Evolutionary conservation across 805 yeast genomes (phyloP).

Genomic region (Saccharomycopsis fibuligera): DNA sequence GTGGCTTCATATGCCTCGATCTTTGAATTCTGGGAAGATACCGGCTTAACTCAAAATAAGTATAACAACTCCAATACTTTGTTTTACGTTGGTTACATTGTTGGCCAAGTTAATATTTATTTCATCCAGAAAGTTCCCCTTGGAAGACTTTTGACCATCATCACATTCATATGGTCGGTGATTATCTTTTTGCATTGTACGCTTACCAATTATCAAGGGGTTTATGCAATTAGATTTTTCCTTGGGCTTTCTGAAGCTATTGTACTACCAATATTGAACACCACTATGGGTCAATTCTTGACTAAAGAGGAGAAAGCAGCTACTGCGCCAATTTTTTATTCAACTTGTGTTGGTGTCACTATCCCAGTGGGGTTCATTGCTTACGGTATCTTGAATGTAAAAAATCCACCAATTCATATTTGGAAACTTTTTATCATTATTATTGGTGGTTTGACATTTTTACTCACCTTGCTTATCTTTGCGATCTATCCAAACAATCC

Average conservation of each 20-base stretch:
- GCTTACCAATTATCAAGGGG: slow-evolving; percentile 27
- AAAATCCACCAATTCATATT: slow-evolving; percentile 25
- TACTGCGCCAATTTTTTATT: slow-evolving; percentile 40
- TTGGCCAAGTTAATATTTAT: slow-evolving; percentile 33
- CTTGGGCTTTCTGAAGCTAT: slow-evolving; percentile 43
- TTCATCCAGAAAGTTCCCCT: slow-evolving; percentile 40
- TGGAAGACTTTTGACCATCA: slow-evolving; percentile 32
- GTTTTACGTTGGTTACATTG: slow-evolving; percentile 17
- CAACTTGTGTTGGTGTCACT: slow-evolving; percentile 42
- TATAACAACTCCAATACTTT: slow-evolving; percentile 17
- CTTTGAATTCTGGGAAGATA: slow-evolving; percentile 41
- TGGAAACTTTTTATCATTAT: slow-evolving; percentile 56
- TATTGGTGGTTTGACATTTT: slow-evolving; percentile 48
- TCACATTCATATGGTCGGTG: slow-evolving; percentile 38
- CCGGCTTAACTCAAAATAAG: slow-evolving; percentile 29
- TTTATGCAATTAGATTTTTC: slow-evolving; percentile 26
- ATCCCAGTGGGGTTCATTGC: slow-evolving; percentile 49
- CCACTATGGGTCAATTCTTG: slow-evolving; percentile 38
- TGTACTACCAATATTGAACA: slow-evolving; percentile 38
- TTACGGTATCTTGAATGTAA: slow-evolving; percentile 30
- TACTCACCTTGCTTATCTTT: slow-evolving; percentile 30
- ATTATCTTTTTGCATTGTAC: slow-evolving; percentile 21
- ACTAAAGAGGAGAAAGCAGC: slow-evolving; percentile 37
- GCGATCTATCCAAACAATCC: slow-evolving; percentile 53
- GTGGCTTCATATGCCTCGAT: slow-evolving; percentile 43